Base-by-base conservation (phyloP, 345 rosid genomes). In the Gossypium sturtianum region DNA sequence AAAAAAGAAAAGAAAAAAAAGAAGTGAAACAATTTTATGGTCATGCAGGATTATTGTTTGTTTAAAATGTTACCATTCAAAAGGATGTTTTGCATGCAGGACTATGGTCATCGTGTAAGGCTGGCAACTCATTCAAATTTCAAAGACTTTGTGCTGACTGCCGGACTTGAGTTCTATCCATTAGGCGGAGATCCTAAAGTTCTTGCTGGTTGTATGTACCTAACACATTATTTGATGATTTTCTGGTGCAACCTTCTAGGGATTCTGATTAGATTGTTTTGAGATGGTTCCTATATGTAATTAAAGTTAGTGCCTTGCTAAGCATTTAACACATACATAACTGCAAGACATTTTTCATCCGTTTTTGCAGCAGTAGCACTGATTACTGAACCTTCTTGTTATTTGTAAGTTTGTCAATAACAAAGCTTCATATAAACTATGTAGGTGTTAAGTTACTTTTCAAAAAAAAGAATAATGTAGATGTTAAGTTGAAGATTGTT, bases 21-120 rank as follows among this genome's bases (percentile, higher is more conserved):
- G 12, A 43, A 8, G 17, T 43, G 20, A 44, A 72, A 41, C 38
- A 43, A 59, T 43, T 34, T 34, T 22, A 41, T 22, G 25, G 44
- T 58, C 51, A 22, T 13, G 43, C 8, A 22, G 22, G 22, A 19
- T 58, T 54, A 20, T 45, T 43, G 49, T 19, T 58, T 44, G 3
- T 38, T 19, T 38, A 20, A 57, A 38, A 47, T 44, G 43, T 56
- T 59, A 61, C 16, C 59, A 27, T 51, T 34, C 47, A 12, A 11
- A 29, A 73, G 25, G 29, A 10, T 56, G 65, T 66, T 77, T 52
- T 78, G 34, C 69, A 48, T 85, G 94, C 90, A 96, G 99, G 98
- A 96, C 77, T 91, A 90, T 83, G 99, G 99, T 45, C 99, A 96
- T 89, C 91, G 99, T 64, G 99, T 96, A 81, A 93, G 99, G 84